Evolutionary conservation across 257 asterid species (phyloP).

Genomic region (Vinca minor): DNA sequence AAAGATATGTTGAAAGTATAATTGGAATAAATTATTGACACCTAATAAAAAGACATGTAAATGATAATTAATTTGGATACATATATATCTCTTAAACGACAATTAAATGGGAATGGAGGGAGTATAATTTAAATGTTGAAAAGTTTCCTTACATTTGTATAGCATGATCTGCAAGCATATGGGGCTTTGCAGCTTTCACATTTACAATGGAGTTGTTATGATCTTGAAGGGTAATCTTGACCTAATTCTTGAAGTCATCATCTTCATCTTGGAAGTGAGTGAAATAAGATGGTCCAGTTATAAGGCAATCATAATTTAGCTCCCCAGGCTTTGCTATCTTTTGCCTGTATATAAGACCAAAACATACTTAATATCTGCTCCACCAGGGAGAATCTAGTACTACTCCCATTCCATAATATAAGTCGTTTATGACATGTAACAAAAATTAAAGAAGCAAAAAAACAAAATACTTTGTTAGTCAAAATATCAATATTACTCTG

Average conservation of each 20-base stretch:
- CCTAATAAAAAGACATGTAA: too few species aligned
- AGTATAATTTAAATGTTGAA: not conserved
- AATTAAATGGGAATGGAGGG: too few species aligned
- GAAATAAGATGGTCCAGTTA: slow-evolving; percentile 68
- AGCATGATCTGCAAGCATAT: not conserved
- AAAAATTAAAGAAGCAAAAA: too few species aligned
- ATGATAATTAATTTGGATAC: too few species aligned
- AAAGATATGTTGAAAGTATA: too few species aligned
- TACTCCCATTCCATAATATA: too few species aligned
- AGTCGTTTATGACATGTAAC: too few species aligned
- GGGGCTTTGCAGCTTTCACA: not conserved
- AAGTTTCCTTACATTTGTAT: not conserved
- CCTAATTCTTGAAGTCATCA: slow-evolving; percentile 18
- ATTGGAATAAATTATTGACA: too few species aligned
- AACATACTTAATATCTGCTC: not conserved
- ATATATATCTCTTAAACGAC: too few species aligned
- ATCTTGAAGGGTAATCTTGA: not conserved
- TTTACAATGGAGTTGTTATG: not conserved
- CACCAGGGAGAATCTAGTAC: not conserved
- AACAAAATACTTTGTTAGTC: too few species aligned
- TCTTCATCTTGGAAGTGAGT: slow-evolving; percentile 48
- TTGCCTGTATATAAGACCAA: slow-evolving; percentile 42
- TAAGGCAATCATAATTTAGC: slow-evolving; percentile 50
- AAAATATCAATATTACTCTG: too few species aligned
- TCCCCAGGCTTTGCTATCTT: slow-evolving; percentile 64